A percentile compares a stretch with the other conserved stretches of the same genome.
Evolutionary conservation across 2,329 filamentous ascomycete genomes (phyloP).

Genomic region (Pseudogymnoascus sp.): DNA sequence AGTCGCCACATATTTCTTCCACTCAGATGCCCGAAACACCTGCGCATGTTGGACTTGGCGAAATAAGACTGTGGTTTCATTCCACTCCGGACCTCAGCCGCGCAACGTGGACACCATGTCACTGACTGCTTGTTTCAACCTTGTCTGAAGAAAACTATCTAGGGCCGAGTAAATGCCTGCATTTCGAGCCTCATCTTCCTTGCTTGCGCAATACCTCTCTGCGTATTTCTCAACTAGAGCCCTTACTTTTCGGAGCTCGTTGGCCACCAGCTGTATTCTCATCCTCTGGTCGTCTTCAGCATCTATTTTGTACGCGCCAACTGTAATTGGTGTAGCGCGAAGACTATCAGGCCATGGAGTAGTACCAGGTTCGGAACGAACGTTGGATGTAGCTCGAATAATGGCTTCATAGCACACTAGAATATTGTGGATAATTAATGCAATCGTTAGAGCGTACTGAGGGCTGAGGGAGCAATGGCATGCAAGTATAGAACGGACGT

Average conservation of each 20-base stretch:
- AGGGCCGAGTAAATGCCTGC: neutral
- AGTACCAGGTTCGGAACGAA: neutral
- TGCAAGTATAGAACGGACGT: neutral
- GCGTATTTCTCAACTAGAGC: neutral
- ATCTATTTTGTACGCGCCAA: constrained; percentile 1
- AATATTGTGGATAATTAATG: neutral
- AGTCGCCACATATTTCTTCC: neutral
- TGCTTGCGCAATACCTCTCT: neutral
- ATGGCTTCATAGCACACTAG: neutral
- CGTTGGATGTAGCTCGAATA: constrained; percentile 1
- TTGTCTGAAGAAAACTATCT: neutral
- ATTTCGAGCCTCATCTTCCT: neutral
- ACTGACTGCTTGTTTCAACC: neutral
- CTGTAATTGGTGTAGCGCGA: neutral
- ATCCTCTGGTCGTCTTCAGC: constrained; percentile 1
- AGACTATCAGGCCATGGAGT: neutral
- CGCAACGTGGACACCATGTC: neutral
- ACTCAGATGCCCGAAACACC: neutral
- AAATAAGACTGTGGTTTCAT: neutral
- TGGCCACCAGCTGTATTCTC: neutral
- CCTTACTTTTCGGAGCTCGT: constrained; percentile 5
- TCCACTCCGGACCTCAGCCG: neutral
- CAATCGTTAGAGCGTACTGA: neutral
- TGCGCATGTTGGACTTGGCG: neutral
- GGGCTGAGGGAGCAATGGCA: neutral